These are phyloP conservation scores for Liquidambar formosana DNA, from an alignment of 164 flowering plant genomes.

Conservation along the genomic window DNA sequence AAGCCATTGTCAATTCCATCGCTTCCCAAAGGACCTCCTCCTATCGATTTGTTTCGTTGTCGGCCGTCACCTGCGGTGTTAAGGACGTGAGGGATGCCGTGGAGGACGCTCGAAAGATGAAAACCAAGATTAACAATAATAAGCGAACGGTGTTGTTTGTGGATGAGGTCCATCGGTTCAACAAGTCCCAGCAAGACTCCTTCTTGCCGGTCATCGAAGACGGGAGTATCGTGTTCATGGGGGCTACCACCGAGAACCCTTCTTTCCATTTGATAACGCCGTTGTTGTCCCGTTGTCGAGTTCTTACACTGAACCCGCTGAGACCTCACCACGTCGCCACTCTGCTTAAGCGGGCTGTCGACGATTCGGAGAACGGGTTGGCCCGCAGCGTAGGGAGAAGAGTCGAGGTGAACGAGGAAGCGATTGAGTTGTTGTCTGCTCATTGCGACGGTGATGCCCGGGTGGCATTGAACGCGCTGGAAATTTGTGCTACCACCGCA, in stretches of 20 bases:
- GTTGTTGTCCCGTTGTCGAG: conserved; percentile 70
- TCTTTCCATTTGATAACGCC: conserved; percentile 87
- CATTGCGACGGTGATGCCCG: conserved; percentile 92
- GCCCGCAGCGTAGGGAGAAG: conserved; percentile 32
- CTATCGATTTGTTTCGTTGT: conserved; percentile 60
- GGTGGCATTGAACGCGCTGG: conserved; percentile 79
- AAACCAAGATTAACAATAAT: too few relatives aligned
- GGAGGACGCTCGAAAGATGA: conserved; percentile 57
- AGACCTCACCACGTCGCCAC: conserved; percentile 40
- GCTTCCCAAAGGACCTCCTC: conserved; percentile 1
- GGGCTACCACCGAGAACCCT: conserved; percentile 95
- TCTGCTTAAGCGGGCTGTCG: conserved; percentile 48
- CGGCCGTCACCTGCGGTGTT: conserved; percentile 81
- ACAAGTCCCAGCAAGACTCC: conserved; percentile 83
- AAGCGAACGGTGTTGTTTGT: conserved; percentile 67
- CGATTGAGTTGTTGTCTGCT: conserved; percentile 46
- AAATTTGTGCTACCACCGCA: conserved; percentile 63
- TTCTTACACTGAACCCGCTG: conserved; percentile 58
- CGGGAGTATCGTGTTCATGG: conserved; percentile 75
- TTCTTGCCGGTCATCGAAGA: conserved; percentile 88
- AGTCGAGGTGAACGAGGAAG: conserved; percentile 40
- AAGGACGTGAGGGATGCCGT: conserved; percentile 83
- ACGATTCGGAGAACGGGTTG: conserved; percentile 52
- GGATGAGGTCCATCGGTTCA: conserved; percentile 92
- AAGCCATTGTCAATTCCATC: conserved; percentile 52